Conservation (phyloP, 2,329 filamentous ascomycete genomes). For the Diplodia scrobiculata region DNA sequence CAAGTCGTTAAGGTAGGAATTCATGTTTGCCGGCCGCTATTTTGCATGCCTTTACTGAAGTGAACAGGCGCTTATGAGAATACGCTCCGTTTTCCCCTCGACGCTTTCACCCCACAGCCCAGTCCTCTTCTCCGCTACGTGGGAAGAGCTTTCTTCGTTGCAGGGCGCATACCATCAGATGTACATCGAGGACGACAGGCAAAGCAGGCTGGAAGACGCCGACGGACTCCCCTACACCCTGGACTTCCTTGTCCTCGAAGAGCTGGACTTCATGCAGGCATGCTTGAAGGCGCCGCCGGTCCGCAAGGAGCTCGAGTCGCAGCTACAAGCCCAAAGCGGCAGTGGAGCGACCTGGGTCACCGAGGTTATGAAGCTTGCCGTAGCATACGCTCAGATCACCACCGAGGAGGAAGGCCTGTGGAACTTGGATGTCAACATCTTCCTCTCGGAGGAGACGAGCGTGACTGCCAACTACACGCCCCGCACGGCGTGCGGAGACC, state of each 20-base stretch:
- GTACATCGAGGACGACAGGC: slow-evolving; percentile 82
- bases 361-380: slow-evolving; percentile 82
- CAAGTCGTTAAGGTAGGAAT: slow-evolving; percentile 75
- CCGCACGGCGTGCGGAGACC: slow-evolving; percentile 85
- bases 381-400: slow-evolving; percentile 85
- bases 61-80: slow-evolving; percentile 76
- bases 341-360: slow-evolving; percentile 76
- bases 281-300: slow-evolving; percentile 87
- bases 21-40: neutral
- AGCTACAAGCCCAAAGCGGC: slow-evolving; percentile 63
- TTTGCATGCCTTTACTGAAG: slow-evolving; percentile 10
- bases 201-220: slow-evolving; percentile 84
- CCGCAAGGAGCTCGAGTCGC: slow-evolving; percentile 80
- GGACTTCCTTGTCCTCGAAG: slow-evolving; percentile 89
- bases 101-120: slow-evolving; percentile 81
- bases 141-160: slow-evolving; percentile 79
- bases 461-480: slow-evolving; percentile 96
- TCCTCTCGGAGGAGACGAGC: slow-evolving; percentile 90
- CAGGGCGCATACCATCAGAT: slow-evolving; percentile 75
- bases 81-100: slow-evolving; percentile 78
- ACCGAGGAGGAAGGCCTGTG: slow-evolving; percentile 91
- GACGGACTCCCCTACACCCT: slow-evolving; percentile 92
- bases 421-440: slow-evolving; percentile 96
- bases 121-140: slow-evolving; percentile 79
- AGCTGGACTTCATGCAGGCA: slow-evolving; percentile 91